Evolutionary conservation across 495 filamentous ascomycete species (phyloP).

Genomic region (Penicillium flavigenum): DNA sequence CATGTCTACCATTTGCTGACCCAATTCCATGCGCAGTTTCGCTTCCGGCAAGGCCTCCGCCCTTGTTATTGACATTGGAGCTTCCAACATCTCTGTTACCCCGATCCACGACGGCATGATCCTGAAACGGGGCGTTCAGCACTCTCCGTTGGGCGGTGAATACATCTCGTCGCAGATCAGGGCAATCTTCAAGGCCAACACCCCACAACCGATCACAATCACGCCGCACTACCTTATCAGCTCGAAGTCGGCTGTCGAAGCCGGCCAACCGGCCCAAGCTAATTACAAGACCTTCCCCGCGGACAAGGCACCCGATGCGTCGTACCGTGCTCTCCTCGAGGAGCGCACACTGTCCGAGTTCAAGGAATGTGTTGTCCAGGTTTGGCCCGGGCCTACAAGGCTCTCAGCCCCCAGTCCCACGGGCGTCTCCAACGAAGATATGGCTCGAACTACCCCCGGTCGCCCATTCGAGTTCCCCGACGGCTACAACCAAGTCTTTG

Average conservation of each 20-base stretch:
- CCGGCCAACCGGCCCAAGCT: conserved; percentile 73
- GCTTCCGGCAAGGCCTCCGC: conserved; percentile 89
- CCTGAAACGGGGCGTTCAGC: conserved; percentile 80
- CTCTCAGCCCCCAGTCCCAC: conserved; percentile 57
- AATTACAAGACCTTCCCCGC: conserved; percentile 64
- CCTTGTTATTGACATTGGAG: conserved; percentile 88
- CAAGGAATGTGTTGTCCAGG: conserved; percentile 94
- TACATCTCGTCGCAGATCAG: conserved; percentile 88
- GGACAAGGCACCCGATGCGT: conserved; percentile 59
- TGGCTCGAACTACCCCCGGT: conserved; percentile 60
- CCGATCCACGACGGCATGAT: conserved; percentile 94
- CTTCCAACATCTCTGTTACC: conserved; percentile 85
- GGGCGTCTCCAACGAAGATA: conserved; percentile 65
- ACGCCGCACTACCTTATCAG: conserved; percentile 84
- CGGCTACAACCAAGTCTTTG: conserved; percentile 91
- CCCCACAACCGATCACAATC: conserved; percentile 74
- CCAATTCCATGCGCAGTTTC: conserved; percentile 53
- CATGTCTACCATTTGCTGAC: conserved; percentile 8
- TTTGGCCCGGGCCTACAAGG: conserved; percentile 81
- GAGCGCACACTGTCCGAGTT: conserved; percentile 92
- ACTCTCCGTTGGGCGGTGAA: conserved; percentile 80
- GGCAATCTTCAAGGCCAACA: conserved; percentile 65
- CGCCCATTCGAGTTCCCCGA: conserved; percentile 96
- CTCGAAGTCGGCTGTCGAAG: conserved; percentile 85
- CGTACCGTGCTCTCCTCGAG: conserved; percentile 80